phyloP scores from a whole-genome alignment of 352 stramenopile species.

The Phytophthora constricta region DNA sequence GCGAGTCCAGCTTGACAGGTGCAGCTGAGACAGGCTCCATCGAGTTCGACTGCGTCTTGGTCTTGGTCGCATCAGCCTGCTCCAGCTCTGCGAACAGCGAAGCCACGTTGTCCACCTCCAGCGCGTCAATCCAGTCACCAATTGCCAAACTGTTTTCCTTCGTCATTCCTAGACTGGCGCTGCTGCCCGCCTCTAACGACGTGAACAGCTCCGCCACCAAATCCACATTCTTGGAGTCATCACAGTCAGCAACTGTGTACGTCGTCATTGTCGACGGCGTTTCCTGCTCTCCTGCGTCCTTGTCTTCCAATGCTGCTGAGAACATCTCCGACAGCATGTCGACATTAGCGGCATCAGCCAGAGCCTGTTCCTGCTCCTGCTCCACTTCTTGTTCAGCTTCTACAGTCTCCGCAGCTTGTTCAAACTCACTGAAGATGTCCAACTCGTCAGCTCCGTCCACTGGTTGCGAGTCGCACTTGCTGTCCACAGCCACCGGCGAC shows the following conservation, averaged over 20 bases:
- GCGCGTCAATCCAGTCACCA: slow-evolving; percentile 55
- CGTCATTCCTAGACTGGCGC: slow-evolving; percentile 8
- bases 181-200: slow-evolving; percentile 33
- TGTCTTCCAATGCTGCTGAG: slow-evolving; percentile 29
- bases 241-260: slow-evolving; percentile 15
- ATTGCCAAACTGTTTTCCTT: slow-evolving; percentile 20
- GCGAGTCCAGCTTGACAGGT: slow-evolving; percentile 44
- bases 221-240: slow-evolving; percentile 53
- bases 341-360: slow-evolving; percentile 32
- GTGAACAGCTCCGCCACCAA: slow-evolving; percentile 47
- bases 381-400: slow-evolving; percentile 21
- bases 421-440: background rate
- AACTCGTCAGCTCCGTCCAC: slow-evolving; percentile 2
- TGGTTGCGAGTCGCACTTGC: background rate
- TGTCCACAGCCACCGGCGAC: slow-evolving; percentile 21
- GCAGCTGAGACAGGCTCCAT: background rate
- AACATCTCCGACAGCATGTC: slow-evolving; percentile 38
- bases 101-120: slow-evolving; percentile 60
- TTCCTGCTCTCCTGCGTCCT: slow-evolving; percentile 19
- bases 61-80: slow-evolving; percentile 11
- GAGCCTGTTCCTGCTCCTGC: slow-evolving; percentile 16
- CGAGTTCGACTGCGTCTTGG: slow-evolving; percentile 11
- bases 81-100: slow-evolving; percentile 59
- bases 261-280: background rate
- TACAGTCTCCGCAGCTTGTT: no score